A percentile compares a stretch with the other conserved stretches of the same genome.
Conservation (phyloP, 2,329 filamentous ascomycete genomes). For the Colletotrichum caudatum region DNA sequence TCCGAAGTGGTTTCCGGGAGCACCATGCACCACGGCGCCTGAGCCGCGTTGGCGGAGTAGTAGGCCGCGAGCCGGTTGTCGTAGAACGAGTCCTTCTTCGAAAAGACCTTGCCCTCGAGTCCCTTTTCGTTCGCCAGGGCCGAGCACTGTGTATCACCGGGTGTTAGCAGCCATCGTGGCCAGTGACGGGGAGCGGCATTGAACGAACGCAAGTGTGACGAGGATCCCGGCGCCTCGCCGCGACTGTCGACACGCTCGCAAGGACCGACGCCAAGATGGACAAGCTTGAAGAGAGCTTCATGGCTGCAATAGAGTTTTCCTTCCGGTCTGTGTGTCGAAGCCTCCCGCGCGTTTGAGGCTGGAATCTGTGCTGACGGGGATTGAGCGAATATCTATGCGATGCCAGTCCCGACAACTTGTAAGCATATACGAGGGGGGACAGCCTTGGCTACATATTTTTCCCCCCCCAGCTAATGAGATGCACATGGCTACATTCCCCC, state of each 20-base stretch:
- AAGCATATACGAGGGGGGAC: not conserved
- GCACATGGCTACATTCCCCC: not conserved
- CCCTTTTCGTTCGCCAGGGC: slow-evolving; percentile 41
- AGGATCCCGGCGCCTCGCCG: slow-evolving; percentile 17
- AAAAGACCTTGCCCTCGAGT: slow-evolving; percentile 46
- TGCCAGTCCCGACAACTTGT: not conserved
- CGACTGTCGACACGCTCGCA: not conserved
- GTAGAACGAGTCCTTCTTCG: slow-evolving; percentile 43
- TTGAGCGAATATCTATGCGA: not conserved
- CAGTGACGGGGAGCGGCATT: not conserved
- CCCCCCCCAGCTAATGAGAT: not conserved
- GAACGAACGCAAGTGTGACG: slow-evolving; percentile 26
- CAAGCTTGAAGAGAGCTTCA: slow-evolving; percentile 19
- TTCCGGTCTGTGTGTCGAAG: not conserved
- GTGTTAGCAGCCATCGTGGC: not conserved
- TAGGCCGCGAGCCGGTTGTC: slow-evolving; percentile 45
- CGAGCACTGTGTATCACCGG: slow-evolving; percentile 45
- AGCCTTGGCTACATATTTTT: not conserved
- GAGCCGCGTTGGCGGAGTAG: slow-evolving; percentile 50
- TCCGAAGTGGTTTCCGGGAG: slow-evolving; percentile 32
- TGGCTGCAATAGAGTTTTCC: not conserved
- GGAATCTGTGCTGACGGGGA: not conserved
- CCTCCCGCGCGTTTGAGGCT: not conserved
- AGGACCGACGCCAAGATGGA: slow-evolving; percentile 23
- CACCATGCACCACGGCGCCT: slow-evolving; percentile 46